These are phyloP conservation scores for Colletotrichum cereale DNA, from an alignment of 2,329 filamentous ascomycete species.

Conservation along the genomic window DNA sequence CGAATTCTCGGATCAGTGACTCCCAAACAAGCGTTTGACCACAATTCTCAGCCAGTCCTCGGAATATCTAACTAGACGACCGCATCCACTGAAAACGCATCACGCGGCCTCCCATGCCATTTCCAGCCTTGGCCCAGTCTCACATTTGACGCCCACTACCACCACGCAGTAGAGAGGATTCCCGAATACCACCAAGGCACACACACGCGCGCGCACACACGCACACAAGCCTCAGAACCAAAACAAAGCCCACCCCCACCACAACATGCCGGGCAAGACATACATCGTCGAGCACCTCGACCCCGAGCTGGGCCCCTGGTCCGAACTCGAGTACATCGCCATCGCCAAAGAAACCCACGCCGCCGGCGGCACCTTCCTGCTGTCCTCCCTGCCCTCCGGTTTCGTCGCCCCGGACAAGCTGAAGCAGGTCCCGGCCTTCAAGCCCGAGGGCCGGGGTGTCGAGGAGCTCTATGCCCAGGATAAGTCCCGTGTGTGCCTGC, in stretches of 20 bases:
- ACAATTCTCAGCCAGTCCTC: conserved; percentile 23
- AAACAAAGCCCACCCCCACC: no score
- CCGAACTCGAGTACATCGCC: conserved; percentile 88
- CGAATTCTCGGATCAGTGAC: conserved; percentile 19
- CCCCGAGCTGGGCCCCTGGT: conserved; percentile 94
- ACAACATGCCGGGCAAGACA: conserved; percentile 65
- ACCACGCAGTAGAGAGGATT: no score
- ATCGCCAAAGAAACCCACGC: conserved; percentile 86
- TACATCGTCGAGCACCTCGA: conserved; percentile 98
- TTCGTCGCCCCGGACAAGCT: conserved; percentile 74
- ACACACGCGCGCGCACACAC: no score
- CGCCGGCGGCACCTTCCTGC: conserved; percentile 77
- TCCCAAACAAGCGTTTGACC: conserved; percentile 38
- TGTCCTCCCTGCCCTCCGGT: conserved; percentile 81
- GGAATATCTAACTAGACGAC: background rate
- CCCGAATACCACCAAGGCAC: background rate
- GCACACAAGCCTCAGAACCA: conserved; percentile 1
- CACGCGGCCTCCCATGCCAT: conserved; percentile 33
- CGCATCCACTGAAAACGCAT: background rate
- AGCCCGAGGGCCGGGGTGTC: conserved; percentile 80
- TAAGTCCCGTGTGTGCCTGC: conserved; percentile 84
- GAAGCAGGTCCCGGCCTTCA: conserved; percentile 70
- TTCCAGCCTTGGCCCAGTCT: background rate
- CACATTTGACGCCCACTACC: background rate
- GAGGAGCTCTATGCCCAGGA: conserved; percentile 82